Percentiles rank a stretch among this genome's conserved stretches.
phyloP scores from a whole-genome alignment of 108 stramenopile genomes.

The Skeletonema marinoi region DNA sequence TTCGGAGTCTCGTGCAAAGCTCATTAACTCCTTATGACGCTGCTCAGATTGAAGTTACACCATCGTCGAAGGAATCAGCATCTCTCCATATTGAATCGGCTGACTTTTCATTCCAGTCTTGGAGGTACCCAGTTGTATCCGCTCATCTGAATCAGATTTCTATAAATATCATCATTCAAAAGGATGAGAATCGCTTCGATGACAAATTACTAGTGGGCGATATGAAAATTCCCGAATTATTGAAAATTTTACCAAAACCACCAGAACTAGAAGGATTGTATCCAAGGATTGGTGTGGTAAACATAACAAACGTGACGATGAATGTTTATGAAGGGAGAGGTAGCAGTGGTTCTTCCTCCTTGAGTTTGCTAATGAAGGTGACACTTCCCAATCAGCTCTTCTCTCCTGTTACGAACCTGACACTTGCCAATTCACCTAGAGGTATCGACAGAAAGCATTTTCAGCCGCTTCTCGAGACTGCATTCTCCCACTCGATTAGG shows the following conservation, averaged over 20 bases:
- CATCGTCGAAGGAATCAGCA: constrained; percentile 8
- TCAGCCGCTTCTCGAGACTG: constrained; percentile 26
- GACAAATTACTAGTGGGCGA: constrained; percentile 19
- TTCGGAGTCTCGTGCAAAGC: neutral
- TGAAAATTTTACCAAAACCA: constrained; percentile 34
- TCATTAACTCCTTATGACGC: neutral
- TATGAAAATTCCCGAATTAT: constrained; percentile 36
- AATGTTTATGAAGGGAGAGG: constrained; percentile 17
- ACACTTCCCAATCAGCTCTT: constrained; percentile 33
- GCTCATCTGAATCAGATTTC: constrained; percentile 5
- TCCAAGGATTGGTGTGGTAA: constrained; percentile 45
- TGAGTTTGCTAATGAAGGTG: constrained; percentile 20
- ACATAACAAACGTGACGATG: constrained; percentile 31
- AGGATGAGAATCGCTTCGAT: constrained; percentile 1
- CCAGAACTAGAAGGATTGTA: constrained; percentile 36
- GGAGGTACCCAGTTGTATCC: constrained; percentile 35
- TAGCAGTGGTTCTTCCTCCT: neutral
- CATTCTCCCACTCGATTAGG: constrained; percentile 22
- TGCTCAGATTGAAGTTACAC: neutral
- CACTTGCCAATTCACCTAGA: constrained; percentile 7
- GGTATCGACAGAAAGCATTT: constrained; percentile 47
- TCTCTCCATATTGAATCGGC: constrained; percentile 19
- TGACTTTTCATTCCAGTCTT: constrained; percentile 29
- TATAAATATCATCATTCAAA: constrained; percentile 30
- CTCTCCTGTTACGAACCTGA: constrained; percentile 21